phyloP scores from a whole-genome alignment of 2,329 filamentous ascomycete genomes.

The Chrysoporthe cubensis region DNA sequence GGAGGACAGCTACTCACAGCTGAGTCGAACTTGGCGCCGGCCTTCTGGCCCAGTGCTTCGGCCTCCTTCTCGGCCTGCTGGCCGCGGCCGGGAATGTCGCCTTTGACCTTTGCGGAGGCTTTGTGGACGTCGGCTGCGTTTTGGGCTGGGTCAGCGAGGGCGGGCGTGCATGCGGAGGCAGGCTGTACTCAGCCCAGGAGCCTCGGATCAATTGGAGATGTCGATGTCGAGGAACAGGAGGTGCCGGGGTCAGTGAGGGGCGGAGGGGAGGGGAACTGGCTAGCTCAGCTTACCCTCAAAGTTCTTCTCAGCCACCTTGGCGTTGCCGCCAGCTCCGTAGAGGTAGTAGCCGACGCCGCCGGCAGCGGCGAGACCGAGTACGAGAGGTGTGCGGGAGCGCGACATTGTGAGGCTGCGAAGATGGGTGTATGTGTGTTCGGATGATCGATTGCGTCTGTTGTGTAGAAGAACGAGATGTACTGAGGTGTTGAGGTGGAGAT shows the following conservation, averaged over 20 bases:
- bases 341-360: slow-evolving; percentile 86
- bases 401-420: slow-evolving; percentile 44
- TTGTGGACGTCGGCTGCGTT: slow-evolving; percentile 74
- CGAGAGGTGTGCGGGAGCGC: slow-evolving; percentile 50
- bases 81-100: slow-evolving; percentile 64
- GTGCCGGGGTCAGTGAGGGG: too few relatives aligned
- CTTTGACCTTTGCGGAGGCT: slow-evolving; percentile 68
- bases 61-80: slow-evolving; percentile 68
- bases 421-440: background rate
- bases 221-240: too few relatives aligned
- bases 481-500: slow-evolving; percentile 1
- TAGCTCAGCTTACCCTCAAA: slow-evolving; percentile 68
- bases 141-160: slow-evolving; percentile 29
- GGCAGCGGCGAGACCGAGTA: slow-evolving; percentile 65
- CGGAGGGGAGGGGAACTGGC: background rate
- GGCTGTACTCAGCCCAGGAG: background rate
- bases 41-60: slow-evolving; percentile 62
- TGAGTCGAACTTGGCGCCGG: slow-evolving; percentile 69
- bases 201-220: background rate
- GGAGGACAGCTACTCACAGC: slow-evolving; percentile 57
- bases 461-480: background rate
- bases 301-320: slow-evolving; percentile 83
- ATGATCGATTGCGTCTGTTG: background rate
- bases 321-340: slow-evolving; percentile 80
- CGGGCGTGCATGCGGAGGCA: too few relatives aligned